phyloP scores from a whole-genome alignment of 345 rosid species.

The Cardamine chenopodiifolia region DNA sequence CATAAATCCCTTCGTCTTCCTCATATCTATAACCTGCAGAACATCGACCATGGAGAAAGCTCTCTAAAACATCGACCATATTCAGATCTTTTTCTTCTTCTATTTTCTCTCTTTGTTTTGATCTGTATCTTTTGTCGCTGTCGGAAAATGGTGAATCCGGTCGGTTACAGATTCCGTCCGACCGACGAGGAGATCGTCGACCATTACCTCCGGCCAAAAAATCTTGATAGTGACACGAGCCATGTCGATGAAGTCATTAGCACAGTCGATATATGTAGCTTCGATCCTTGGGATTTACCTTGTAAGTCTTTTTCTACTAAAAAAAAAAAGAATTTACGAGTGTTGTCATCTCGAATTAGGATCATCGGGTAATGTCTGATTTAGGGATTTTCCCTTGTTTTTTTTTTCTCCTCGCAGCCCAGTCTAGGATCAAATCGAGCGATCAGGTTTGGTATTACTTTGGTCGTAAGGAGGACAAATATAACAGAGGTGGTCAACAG shows the following conservation, averaged over 20 bases:
- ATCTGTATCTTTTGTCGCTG: neutral
- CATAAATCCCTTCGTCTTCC: neutral
- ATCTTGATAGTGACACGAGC: constrained; percentile 12
- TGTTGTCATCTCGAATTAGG: neutral
- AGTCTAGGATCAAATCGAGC: neutral
- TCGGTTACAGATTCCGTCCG: constrained; percentile 54
- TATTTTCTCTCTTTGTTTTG: too few relatives aligned
- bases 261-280: constrained; percentile 47
- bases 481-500: constrained; percentile 19
- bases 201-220: constrained; percentile 41
- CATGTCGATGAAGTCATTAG: constrained; percentile 31
- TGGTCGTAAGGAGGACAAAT: constrained; percentile 16
- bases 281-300: constrained; percentile 57
- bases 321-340: neutral
- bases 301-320: constrained; percentile 22
- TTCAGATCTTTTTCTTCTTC: neutral
- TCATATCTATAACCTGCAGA: neutral
- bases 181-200: constrained; percentile 49
- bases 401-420: neutral
- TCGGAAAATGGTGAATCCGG: constrained; percentile 4
- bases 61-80: neutral
- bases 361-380: neutral
- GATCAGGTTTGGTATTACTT: constrained; percentile 16
- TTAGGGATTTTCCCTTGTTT: neutral
- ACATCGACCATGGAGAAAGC: neutral